Base-by-base conservation (phyloP, 345 rosid genomes). In the Populus simonii region DNA sequence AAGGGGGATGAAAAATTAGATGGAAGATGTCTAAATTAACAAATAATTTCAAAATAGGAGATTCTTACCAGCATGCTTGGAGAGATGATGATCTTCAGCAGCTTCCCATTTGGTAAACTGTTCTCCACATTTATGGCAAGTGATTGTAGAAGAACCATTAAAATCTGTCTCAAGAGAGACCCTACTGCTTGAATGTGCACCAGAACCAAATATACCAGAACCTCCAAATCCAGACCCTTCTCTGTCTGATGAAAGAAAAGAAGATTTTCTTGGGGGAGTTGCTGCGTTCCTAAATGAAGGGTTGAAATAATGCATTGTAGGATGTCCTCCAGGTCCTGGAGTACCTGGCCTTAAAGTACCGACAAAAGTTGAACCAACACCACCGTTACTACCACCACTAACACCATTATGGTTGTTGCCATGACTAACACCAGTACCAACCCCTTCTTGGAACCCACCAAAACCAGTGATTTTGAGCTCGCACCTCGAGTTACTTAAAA, bases 111-210 rank as follows among this genome's bases (percentile, higher is more conserved):
- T 96, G 80, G 67, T 89, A 75, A 96, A 96, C 75, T 90, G 97
- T 81, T 96, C 94, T 68, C 98, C 99, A 80, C 99, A 96, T 87
- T 93, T 96, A 77, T 96, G 99, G 79, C 99, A 96, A 80, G 92
- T 90, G 55, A 95, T 83, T 74, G 84, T 78, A 78, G 88, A 87
- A 78, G 82, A 79, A 55, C 89, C 89, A 79, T 85, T 92, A 27
- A 87, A 78, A 45, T 91, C 94, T 62, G 81, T 84, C 17, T 91
- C 97, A 47, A 91, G 78, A 36, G 96, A 92, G 41, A 87, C 86
- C 71, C 94, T 88, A 11, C 78, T 83, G 80, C 88, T 88, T 31
- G 89, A 65, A 69, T 86, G 88, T n/a, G 85, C 81, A 31, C 82
- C 82, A 74, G 79, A 83, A 25, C 83, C 80, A 38, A 66, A 74